These are phyloP conservation scores for Leishmania major DNA, from an alignment of 208 protist species.

Conservation along the genomic window DNA sequence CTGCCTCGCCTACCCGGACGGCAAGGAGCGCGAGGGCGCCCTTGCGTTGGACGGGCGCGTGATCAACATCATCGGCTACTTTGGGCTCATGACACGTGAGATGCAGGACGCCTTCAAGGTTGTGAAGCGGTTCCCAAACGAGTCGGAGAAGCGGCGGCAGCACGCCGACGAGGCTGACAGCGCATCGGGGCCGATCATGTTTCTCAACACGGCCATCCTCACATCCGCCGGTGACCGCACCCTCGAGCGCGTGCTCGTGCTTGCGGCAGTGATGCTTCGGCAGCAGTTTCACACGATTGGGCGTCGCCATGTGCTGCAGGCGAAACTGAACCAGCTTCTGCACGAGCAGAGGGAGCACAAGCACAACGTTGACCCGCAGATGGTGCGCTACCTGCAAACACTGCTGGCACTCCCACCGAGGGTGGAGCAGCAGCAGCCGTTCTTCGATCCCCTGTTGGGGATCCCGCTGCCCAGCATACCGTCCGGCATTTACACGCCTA, in stretches of 20 bases:
- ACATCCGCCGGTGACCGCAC: slow-evolving; percentile 82
- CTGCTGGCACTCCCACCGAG: slow-evolving; percentile 19
- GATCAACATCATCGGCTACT: slow-evolving; percentile 87
- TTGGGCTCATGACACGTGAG: slow-evolving; percentile 65
- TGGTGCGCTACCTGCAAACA: slow-evolving; percentile 21
- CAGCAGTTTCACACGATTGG: slow-evolving; percentile 67
- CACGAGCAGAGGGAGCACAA: slow-evolving; percentile 12
- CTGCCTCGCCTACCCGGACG: slow-evolving; percentile 78
- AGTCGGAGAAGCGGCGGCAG: slow-evolving; percentile 9
- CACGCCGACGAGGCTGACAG: background rate
- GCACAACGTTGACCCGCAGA: slow-evolving; percentile 15
- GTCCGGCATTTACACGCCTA: slow-evolving; percentile 30
- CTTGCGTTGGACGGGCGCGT: slow-evolving; percentile 65
- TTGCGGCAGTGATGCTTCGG: slow-evolving; percentile 81
- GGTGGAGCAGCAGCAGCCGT: slow-evolving; percentile 17
- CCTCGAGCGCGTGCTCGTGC: slow-evolving; percentile 77
- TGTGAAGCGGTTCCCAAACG: slow-evolving; percentile 35
- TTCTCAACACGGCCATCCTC: slow-evolving; percentile 69
- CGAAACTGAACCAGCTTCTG: slow-evolving; percentile 21
- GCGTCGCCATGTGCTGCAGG: slow-evolving; percentile 34
- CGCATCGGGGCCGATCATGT: slow-evolving; percentile 17
- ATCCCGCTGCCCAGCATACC: slow-evolving; percentile 33
- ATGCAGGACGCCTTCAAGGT: slow-evolving; percentile 74
- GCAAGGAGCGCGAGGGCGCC: slow-evolving; percentile 68
- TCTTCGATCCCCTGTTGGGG: slow-evolving; percentile 33